A percentile compares a stretch with the other conserved stretches of the same genome.
These are phyloP conservation scores for Diplogelasinospora grovesii DNA, from an alignment of 495 filamentous ascomycete species.

Conservation along the genomic window DNA sequence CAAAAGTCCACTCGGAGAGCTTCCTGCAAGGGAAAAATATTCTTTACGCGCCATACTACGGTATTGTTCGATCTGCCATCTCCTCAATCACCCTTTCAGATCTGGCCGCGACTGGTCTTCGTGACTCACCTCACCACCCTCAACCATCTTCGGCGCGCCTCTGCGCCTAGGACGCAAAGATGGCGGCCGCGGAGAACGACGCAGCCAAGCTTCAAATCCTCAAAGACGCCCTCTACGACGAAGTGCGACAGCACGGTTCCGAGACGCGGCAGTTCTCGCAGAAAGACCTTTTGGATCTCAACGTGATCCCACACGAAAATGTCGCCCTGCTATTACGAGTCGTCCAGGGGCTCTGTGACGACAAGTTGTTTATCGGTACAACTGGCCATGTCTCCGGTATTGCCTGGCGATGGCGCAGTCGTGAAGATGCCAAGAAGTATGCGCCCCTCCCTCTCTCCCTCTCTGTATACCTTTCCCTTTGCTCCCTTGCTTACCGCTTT, in stretches of 20 bases:
- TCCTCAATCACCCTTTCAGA: not conserved
- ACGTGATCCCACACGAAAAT: constrained; percentile 55
- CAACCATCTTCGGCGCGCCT: not conserved
- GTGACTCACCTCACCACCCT: constrained; percentile 1
- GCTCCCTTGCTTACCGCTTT: too few relatives aligned
- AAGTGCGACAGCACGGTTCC: constrained; percentile 25
- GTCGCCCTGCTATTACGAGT: constrained; percentile 51
- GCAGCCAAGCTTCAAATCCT: constrained; percentile 22
- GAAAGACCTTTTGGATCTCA: constrained; percentile 55
- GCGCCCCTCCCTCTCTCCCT: constrained; percentile 9
- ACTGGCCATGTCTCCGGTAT: constrained; percentile 47
- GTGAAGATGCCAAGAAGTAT: constrained; percentile 67
- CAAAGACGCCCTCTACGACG: constrained; percentile 29
- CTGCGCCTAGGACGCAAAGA: constrained; percentile 1
- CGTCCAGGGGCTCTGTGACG: constrained; percentile 55
- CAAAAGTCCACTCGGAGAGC: not conserved
- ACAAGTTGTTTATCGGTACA: constrained; percentile 60
- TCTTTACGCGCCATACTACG: too few relatives aligned
- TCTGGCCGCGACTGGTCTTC: not conserved
- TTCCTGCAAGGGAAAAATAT: too few relatives aligned
- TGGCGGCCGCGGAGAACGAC: constrained; percentile 16
- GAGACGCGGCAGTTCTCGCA: constrained; percentile 56
- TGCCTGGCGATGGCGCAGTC: constrained; percentile 60
- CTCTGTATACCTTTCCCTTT: too few relatives aligned
- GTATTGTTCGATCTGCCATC: not conserved